Evolutionary conservation across 306 rosid species (phyloP).

Genomic region (Corylus americana): DNA sequence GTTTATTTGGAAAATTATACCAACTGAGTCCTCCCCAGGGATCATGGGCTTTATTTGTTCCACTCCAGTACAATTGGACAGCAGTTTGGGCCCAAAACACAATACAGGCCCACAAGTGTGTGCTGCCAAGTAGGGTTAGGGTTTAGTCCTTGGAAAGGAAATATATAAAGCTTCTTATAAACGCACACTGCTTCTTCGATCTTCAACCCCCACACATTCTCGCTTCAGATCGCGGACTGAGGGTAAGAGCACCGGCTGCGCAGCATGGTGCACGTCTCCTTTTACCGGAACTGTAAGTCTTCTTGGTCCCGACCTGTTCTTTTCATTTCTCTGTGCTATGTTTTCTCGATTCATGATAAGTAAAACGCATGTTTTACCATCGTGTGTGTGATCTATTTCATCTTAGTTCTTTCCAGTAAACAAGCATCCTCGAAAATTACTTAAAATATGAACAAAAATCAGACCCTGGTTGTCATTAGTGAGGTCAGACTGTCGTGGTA

Average conservation of each 20-base stretch:
- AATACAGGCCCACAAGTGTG: too few species aligned
- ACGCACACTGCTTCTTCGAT: neutral
- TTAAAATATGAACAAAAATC: neutral
- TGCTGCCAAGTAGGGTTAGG: neutral
- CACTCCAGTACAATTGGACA: too few species aligned
- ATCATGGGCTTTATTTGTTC: too few species aligned
- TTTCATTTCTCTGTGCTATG: neutral
- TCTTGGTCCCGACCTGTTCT: neutral
- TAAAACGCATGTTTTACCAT: neutral
- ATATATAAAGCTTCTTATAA: neutral
- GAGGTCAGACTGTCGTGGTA: neutral
- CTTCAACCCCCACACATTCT: neutral
- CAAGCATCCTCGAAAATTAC: too few species aligned
- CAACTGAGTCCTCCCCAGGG: too few species aligned
- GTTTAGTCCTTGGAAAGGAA: neutral
- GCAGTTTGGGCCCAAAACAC: too few species aligned
- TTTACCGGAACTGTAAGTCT: slow-evolving; percentile 35
- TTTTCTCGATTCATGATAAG: neutral
- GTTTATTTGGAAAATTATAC: too few species aligned
- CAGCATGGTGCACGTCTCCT: slow-evolving; percentile 36
- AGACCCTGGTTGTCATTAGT: neutral
- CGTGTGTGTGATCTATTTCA: too few species aligned
- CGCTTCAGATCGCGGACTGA: neutral
- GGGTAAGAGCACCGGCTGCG: neutral
- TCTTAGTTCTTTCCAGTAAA: too few species aligned